A percentile compares a stretch with the other conserved stretches of the same genome.
Evolutionary conservation across 768 basidiomycete species (phyloP).

Genomic region (Polyporus arcularius): DNA sequence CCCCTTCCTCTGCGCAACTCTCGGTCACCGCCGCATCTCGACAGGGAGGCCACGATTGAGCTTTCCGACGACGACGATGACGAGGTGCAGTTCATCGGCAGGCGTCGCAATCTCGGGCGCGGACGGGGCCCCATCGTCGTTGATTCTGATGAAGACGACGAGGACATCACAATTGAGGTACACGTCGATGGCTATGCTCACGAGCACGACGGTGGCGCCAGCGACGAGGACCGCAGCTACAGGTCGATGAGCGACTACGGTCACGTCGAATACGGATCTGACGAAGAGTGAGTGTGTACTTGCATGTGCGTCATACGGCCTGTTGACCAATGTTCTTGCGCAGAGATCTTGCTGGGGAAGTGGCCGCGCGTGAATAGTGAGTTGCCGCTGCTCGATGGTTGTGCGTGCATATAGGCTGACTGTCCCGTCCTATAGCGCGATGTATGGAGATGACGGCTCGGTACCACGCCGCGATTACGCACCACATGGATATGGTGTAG

Average conservation of each 20-base stretch:
- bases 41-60: conserved; percentile 6
- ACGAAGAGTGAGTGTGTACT: not conserved
- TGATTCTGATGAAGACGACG: conserved; percentile 17
- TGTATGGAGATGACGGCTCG: conserved; percentile 33
- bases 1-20: not conserved
- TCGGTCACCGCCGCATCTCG: not conserved
- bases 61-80: conserved; percentile 16
- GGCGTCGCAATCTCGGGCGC: not conserved
- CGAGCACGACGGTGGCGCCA: not conserved
- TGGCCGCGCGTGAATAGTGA: conserved; percentile 28
- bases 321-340: not conserved
- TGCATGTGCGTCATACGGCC: not conserved
- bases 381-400: not conserved
- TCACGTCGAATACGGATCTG: not conserved
- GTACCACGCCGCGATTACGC: conserved; percentile 7
- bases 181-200: not conserved
- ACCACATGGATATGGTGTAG: not conserved
- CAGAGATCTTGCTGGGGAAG: conserved; percentile 23
- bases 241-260: not conserved
- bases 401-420: not conserved
- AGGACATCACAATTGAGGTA: not conserved
- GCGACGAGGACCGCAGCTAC: not conserved
- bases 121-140: conserved; percentile 1
- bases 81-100: not conserved
- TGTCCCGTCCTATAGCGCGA: conserved; percentile 12